phyloP scores from a whole-genome alignment of 495 filamentous ascomycete genomes.

The Lindgomyces ingoldianus region DNA sequence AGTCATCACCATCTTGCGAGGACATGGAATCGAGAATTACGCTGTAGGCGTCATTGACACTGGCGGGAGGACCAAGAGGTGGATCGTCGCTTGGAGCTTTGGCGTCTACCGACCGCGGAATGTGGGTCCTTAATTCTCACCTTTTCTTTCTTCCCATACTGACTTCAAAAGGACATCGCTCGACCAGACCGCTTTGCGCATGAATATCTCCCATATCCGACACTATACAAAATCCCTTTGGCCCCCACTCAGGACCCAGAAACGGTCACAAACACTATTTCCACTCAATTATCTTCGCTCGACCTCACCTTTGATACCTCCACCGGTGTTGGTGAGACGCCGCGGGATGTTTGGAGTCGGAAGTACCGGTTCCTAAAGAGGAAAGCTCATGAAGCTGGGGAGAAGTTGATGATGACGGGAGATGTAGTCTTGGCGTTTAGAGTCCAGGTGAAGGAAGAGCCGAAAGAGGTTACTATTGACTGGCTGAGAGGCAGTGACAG shows the following conservation, averaged over 20 bases:
- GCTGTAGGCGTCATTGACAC: conserved; percentile 81
- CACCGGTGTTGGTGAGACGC: conserved; percentile 59
- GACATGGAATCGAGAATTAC: conserved; percentile 68
- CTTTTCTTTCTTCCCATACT: neutral
- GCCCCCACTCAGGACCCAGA: conserved; percentile 1
- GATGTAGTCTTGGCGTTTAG: conserved; percentile 52
- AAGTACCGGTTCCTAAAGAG: conserved; percentile 57
- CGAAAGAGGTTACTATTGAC: conserved; percentile 51
- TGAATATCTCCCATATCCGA: conserved; percentile 61
- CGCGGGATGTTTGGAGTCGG: conserved; percentile 71
- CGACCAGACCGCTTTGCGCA: conserved; percentile 61
- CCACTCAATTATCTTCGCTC: conserved; percentile 49
- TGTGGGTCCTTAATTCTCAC: conserved; percentile 44
- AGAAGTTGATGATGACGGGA: conserved; percentile 41
- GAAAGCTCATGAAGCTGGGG: conserved; percentile 40
- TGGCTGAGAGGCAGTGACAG: conserved; percentile 78
- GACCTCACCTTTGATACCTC: conserved; percentile 53
- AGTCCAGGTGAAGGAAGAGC: conserved; percentile 39
- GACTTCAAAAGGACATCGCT: conserved; percentile 51
- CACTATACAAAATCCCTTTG: conserved; percentile 56
- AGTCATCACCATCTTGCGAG: conserved; percentile 62
- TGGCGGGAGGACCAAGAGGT: conserved; percentile 76
- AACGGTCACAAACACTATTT: conserved; percentile 31
- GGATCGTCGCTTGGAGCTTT: conserved; percentile 90
- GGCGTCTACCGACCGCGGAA: conserved; percentile 63